Percentiles rank a stretch among this genome's conserved stretches.
phyloP scores from a whole-genome alignment of 1,139 yeast genomes.

The Pneumocystis wakefieldiae region DNA sequence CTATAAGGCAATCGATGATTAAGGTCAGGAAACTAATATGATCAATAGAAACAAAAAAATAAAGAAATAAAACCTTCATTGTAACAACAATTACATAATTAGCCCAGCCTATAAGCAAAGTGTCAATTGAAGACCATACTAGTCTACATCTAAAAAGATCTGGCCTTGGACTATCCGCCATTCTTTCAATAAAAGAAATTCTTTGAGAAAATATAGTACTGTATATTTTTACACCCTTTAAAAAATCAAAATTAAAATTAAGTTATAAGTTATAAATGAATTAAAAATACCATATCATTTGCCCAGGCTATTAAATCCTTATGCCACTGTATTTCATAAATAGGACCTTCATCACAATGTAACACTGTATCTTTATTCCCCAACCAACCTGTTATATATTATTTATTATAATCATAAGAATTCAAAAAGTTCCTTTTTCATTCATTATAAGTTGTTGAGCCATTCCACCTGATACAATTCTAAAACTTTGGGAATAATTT shows the following conservation, averaged over 20 bases:
- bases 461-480: slow-evolving; percentile 64
- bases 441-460: slow-evolving; percentile 69
- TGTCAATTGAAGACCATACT: slow-evolving; percentile 49
- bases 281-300: slow-evolving; percentile 43
- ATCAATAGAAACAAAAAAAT: slow-evolving; percentile 5
- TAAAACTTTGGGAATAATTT: slow-evolving; percentile 41
- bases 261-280: slow-evolving; percentile 11
- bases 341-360: slow-evolving; percentile 53
- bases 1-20: not conserved
- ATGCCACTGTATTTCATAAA: slow-evolving; percentile 48
- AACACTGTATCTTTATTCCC: slow-evolving; percentile 62
- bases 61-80: slow-evolving; percentile 3
- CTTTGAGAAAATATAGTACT: slow-evolving; percentile 15
- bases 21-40: not conserved
- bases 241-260: not conserved
- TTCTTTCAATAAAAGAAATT: slow-evolving; percentile 33
- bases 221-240: slow-evolving; percentile 16
- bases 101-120: slow-evolving; percentile 74
- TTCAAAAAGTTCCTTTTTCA: slow-evolving; percentile 27
- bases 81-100: slow-evolving; percentile 56
- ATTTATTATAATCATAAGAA: not conserved
- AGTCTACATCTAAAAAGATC: slow-evolving; percentile 78
- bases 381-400: slow-evolving; percentile 45
- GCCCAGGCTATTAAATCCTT: slow-evolving; percentile 69
- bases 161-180: slow-evolving; percentile 49